Percentiles rank a stretch among this genome's conserved stretches.
These are phyloP conservation scores for Claviceps capensis DNA, from an alignment of 2,329 filamentous ascomycete species.

Conservation along the genomic window DNA sequence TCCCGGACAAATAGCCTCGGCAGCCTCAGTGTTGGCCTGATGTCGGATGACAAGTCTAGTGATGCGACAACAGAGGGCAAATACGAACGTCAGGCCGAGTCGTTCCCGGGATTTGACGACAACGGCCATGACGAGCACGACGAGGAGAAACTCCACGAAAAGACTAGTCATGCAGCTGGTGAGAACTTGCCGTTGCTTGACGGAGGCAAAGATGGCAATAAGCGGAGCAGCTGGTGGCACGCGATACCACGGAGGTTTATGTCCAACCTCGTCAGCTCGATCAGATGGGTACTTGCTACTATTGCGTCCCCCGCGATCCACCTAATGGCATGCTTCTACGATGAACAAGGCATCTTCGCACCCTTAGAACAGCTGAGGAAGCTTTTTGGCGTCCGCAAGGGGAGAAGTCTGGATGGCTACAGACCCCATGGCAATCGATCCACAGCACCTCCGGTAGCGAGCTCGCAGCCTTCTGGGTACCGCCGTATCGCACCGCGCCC, in stretches of 20 bases:
- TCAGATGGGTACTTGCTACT: slow-evolving; percentile 66
- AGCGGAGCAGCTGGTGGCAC: slow-evolving; percentile 35
- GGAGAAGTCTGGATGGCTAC: slow-evolving; percentile 17
- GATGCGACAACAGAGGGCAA: slow-evolving; percentile 22
- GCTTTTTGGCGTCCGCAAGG: slow-evolving; percentile 38
- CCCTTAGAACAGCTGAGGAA: slow-evolving; percentile 60
- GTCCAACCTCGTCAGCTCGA: slow-evolving; percentile 57
- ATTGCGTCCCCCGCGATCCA: slow-evolving; percentile 71
- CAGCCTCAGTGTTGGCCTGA: slow-evolving; percentile 34
- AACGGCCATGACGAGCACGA: slow-evolving; percentile 24
- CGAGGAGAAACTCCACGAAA: slow-evolving; percentile 25
- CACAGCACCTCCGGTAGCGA: slow-evolving; percentile 1
- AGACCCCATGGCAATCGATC: not conserved
- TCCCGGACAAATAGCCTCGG: slow-evolving; percentile 48
- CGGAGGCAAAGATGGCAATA: slow-evolving; percentile 20
- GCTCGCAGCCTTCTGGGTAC: slow-evolving; percentile 13
- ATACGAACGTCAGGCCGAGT: slow-evolving; percentile 22
- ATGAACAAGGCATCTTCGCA: slow-evolving; percentile 66
- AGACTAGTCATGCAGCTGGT: slow-evolving; percentile 16
- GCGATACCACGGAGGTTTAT: slow-evolving; percentile 55
- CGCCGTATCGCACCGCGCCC: slow-evolving; percentile 15
- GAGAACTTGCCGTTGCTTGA: slow-evolving; percentile 55
- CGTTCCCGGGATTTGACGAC: slow-evolving; percentile 20
- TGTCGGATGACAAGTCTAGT: slow-evolving; percentile 25
- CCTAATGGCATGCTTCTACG: slow-evolving; percentile 69